phyloP scores from a whole-genome alignment of 352 stramenopile genomes.

The Globisporangium carolinianum region DNA sequence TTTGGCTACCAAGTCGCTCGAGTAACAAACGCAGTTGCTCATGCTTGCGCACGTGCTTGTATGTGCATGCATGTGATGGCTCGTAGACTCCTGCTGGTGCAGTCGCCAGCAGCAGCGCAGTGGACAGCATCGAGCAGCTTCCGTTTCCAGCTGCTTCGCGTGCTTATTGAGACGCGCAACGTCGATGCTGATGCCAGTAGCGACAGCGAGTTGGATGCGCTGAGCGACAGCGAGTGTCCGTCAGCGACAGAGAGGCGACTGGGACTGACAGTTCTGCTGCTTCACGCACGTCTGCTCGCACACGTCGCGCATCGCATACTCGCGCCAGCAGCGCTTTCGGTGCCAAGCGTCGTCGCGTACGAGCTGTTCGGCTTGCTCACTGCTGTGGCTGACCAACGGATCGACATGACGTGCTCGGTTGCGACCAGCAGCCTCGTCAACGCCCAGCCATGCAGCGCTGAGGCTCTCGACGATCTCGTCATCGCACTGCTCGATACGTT shows the following conservation, averaged over 20 bases:
- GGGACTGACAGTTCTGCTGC: slow-evolving; percentile 3
- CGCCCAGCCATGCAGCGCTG: too few species aligned
- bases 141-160: slow-evolving; percentile 42
- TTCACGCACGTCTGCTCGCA: neutral
- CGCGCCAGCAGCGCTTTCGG: too few species aligned
- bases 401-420: neutral
- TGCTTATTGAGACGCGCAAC: slow-evolving; percentile 17
- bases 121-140: slow-evolving; percentile 20
- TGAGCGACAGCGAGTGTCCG: neutral
- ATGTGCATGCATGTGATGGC: neutral
- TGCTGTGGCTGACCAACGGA: slow-evolving; percentile 18
- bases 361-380: slow-evolving; percentile 25
- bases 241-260: neutral
- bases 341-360: neutral
- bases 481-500: neutral
- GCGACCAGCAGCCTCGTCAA: neutral
- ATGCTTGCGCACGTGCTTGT: too few species aligned
- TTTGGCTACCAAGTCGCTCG: neutral
- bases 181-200: neutral
- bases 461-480: neutral
- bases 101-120: neutral
- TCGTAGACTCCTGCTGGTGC: slow-evolving; percentile 4
- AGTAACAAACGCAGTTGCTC: neutral
- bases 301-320: neutral
- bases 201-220: neutral